Evolutionary conservation across 2,329 filamentous ascomycete species (phyloP).

Genomic region (Thielaviopsis euricoi): DNA sequence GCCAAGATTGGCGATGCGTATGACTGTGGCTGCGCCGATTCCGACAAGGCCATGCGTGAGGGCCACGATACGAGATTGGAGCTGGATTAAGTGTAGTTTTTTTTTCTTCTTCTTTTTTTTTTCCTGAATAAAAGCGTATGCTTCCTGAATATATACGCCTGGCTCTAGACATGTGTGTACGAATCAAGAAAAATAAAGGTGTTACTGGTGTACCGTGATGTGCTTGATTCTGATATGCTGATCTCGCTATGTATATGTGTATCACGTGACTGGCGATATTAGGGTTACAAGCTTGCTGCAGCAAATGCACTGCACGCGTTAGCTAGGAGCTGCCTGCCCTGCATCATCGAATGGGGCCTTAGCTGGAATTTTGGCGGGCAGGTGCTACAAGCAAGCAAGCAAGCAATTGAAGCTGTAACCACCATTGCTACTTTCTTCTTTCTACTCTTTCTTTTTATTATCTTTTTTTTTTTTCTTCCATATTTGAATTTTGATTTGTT

Average conservation of each 20-base stretch:
- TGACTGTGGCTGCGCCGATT: constrained; percentile 56
- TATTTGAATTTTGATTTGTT: not conserved
- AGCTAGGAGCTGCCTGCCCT: no score
- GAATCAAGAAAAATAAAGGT: no score
- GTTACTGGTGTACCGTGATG: no score
- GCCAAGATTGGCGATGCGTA: constrained; percentile 54
- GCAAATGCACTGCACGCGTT: no score
- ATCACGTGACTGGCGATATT: no score
- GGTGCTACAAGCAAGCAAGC: not conserved
- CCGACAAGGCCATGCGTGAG: constrained; percentile 29
- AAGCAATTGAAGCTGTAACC: not conserved
- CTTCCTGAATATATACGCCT: no score
- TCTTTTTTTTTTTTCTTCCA: not conserved
- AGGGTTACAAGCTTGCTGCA: no score
- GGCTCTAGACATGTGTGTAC: no score
- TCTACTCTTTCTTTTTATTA: not conserved
- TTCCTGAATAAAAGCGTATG: not conserved
- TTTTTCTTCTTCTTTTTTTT: not conserved
- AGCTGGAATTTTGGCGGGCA: no score
- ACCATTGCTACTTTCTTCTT: not conserved
- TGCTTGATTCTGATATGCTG: no score
- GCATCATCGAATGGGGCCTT: no score
- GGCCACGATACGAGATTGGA: constrained; percentile 17
- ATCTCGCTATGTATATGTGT: no score
- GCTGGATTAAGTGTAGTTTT: constrained; percentile 13